Evolutionary conservation across 1,139 yeast genomes (phyloP).

Genomic region (Geotrichum citri-aurantii): DNA sequence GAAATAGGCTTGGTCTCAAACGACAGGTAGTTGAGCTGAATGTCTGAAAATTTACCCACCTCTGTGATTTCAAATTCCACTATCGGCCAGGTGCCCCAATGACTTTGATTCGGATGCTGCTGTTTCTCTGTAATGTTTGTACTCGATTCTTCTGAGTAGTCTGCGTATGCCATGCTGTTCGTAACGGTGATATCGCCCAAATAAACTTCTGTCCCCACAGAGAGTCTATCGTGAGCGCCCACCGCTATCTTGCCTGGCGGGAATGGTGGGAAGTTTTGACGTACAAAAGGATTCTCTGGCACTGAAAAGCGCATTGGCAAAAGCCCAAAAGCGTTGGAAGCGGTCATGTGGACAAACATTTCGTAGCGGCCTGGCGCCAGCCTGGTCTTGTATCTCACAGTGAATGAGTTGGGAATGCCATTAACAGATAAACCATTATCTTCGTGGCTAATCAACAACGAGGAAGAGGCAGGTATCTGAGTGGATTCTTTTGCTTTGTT

Average conservation of each 20-base stretch:
- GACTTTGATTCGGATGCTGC: not conserved
- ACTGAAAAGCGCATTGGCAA: conserved; percentile 24
- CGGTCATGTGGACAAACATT: conserved; percentile 24
- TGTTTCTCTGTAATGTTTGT: not conserved
- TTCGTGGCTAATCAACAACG: not conserved
- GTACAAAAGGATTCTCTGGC: conserved; percentile 11
- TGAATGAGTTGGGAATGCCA: not conserved
- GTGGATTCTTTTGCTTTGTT: not conserved
- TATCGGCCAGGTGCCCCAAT: conserved; percentile 13
- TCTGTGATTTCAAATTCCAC: conserved; percentile 16
- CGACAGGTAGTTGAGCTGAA: conserved; percentile 12
- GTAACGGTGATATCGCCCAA: conserved; percentile 17
- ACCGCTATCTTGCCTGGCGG: conserved; percentile 13
- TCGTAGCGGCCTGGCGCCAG: conserved; percentile 29
- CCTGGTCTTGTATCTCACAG: conserved; percentile 24
- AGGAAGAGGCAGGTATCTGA: not conserved
- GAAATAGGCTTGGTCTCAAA: conserved; percentile 4
- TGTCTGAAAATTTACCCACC: conserved; percentile 10
- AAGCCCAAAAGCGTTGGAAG: conserved; percentile 23
- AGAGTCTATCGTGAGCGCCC: conserved; percentile 10
- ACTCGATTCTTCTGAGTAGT: not conserved
- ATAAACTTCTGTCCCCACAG: conserved; percentile 7
- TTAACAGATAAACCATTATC: not conserved
- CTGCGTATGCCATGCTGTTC: not conserved
- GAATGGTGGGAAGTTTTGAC: conserved; percentile 15